Evolutionary conservation across 176 grass and related monocot species (phyloP), one percentile per base, ranked within the genome.

Genomic region (Avena sativa): DNA sequence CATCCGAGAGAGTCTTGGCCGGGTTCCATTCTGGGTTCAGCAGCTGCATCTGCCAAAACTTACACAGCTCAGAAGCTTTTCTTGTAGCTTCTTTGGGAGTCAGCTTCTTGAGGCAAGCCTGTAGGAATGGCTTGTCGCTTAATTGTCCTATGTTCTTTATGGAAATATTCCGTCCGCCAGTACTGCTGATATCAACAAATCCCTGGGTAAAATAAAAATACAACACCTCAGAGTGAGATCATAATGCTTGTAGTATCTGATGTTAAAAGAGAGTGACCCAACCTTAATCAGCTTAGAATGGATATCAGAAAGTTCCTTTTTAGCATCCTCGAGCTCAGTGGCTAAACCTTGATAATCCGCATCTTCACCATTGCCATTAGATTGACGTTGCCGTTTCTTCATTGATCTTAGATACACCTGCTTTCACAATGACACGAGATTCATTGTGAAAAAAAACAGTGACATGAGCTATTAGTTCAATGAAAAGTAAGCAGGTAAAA

Each of bases 141-240:
- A 88, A 20, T 16, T 84, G 60, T 0, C 87, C 87, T 81, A 84
- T 84, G 40, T 74, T 71, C 19, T 88, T 84, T 20, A 88, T 79
- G 28, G 80, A 73, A 61, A 88, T 49, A 26, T 80, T 80, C 57
- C 78, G 57, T 47, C 12, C 13, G 25, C 36, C 57, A 46, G 56
- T 44, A 26, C 34, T n/a, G 26, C 56, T 21, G 23, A 80, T 80
- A 25, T 63, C 57, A 61, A 63, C 46, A 44, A 80, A 80, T 63
- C 78, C 78, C 78, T 80, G 58, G 38, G 63, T 25, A 38, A 80
- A 12, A 17, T 52, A 3, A 52, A 23, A 15, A 36, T 34, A 47
- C 5, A 80, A 40, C 13, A 61, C 32, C 26, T 80, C 7, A 23
- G 17, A 17, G 19, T 63, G 78, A 48, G 57, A 80, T 46, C 40